phyloP scores from a whole-genome alignment of 2,329 filamentous ascomycete genomes.

The Aureobasidium zeae region DNA sequence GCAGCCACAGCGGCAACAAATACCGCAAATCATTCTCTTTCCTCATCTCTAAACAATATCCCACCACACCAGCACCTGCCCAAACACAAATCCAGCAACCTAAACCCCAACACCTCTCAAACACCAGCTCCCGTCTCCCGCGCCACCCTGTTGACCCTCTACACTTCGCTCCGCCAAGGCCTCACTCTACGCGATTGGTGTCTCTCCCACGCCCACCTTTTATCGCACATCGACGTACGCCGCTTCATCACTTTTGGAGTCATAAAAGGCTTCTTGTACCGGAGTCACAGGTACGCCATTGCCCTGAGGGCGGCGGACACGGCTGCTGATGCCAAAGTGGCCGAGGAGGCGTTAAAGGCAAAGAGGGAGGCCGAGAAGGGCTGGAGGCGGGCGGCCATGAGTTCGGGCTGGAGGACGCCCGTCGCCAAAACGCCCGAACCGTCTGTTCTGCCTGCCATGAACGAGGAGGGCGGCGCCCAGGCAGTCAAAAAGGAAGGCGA shows the following conservation, averaged over 20 bases:
- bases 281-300: constrained; percentile 76
- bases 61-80: constrained; percentile 35
- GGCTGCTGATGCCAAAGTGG: constrained; percentile 17
- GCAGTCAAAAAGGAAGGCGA: constrained; percentile 20
- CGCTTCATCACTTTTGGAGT: constrained; percentile 91
- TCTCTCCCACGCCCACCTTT: constrained; percentile 59
- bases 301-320: constrained; percentile 17
- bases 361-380: constrained; percentile 22
- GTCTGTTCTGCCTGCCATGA: no score
- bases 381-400: constrained; percentile 27
- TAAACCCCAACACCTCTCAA: not conserved
- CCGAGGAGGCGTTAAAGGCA: constrained; percentile 15
- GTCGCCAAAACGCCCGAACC: not conserved
- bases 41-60: constrained; percentile 77
- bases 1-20: not conserved
- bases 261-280: constrained; percentile 88
- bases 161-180: constrained; percentile 74
- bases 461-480: no score
- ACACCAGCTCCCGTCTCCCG: constrained; percentile 10
- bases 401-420: constrained; percentile 24
- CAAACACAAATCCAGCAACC: not conserved
- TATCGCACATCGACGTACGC: constrained; percentile 74
- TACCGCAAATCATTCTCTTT: constrained; percentile 36
- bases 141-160: constrained; percentile 62
- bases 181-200: constrained; percentile 84